These are phyloP conservation scores for Globisporangium takayamanum DNA, from an alignment of 352 stramenopile species.

Conservation along the genomic window DNA sequence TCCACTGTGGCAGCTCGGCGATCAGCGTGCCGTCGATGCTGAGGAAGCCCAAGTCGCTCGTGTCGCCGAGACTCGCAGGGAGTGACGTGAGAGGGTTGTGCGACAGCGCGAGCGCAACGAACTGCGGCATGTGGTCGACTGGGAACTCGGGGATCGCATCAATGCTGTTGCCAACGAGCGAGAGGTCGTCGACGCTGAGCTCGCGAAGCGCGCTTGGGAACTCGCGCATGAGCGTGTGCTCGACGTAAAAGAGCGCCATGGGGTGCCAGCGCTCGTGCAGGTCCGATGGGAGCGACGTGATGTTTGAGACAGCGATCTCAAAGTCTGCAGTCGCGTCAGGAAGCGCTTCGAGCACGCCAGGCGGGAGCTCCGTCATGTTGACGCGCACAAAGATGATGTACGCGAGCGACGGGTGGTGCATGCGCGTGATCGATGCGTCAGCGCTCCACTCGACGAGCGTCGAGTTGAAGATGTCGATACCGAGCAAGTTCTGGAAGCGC, in stretches of 20 bases:
- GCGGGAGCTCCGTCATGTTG: slow-evolving; percentile 42
- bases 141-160: slow-evolving; percentile 19
- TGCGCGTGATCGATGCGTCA: slow-evolving; percentile 24
- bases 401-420: slow-evolving; percentile 23
- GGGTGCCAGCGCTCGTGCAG: slow-evolving; percentile 18
- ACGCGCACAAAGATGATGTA: slow-evolving; percentile 39
- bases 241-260: slow-evolving; percentile 20
- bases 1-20: slow-evolving; percentile 20
- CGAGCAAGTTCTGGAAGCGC: slow-evolving; percentile 32
- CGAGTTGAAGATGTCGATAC: slow-evolving; percentile 50
- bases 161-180: slow-evolving; percentile 27
- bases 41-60: slow-evolving; percentile 24
- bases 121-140: slow-evolving; percentile 1
- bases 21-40: slow-evolving; percentile 28
- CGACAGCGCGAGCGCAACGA: slow-evolving; percentile 21
- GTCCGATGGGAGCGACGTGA: slow-evolving; percentile 16
- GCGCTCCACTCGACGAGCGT: slow-evolving; percentile 30
- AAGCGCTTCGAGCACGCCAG: slow-evolving; percentile 26
- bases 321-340: slow-evolving; percentile 30
- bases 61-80: slow-evolving; percentile 16
- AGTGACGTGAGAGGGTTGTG: slow-evolving; percentile 21
- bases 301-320: slow-evolving; percentile 23
- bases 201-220: slow-evolving; percentile 1
- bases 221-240: slow-evolving; percentile 11
- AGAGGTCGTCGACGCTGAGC: slow-evolving; percentile 24